phyloP scores from a whole-genome alignment of 75 land plant species.

The Sequoiadendron giganteum region DNA sequence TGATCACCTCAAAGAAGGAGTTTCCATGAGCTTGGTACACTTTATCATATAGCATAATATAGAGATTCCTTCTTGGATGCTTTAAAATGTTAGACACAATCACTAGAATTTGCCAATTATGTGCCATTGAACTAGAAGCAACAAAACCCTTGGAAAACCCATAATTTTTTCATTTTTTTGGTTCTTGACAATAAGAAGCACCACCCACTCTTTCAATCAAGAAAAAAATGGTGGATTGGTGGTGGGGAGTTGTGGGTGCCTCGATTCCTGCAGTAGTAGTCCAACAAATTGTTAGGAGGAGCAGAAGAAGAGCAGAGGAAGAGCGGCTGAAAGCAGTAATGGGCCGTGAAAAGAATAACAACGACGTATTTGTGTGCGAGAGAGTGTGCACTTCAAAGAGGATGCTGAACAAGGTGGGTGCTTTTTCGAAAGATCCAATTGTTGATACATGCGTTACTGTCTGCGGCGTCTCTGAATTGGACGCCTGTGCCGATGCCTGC shows the following conservation, averaged over 20 bases:
- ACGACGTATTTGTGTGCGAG: conserved; percentile 79
- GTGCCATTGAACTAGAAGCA: too few species aligned
- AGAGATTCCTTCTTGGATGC: too few species aligned
- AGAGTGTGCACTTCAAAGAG: conserved; percentile 88
- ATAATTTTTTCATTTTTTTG: too few species aligned
- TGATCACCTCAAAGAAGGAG: too few species aligned
- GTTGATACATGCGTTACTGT: conserved; percentile 89
- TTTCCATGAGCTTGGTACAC: too few species aligned
- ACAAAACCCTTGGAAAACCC: too few species aligned
- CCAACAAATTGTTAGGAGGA: conserved; percentile 51
- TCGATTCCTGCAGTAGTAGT: conserved; percentile 61
- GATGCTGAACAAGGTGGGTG: conserved; percentile 88
- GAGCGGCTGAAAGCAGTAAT: conserved; percentile 33
- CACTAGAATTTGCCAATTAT: too few species aligned
- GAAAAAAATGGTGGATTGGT: conserved; percentile 64
- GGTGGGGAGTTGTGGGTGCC: conserved; percentile 78
- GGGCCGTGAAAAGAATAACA: conserved; percentile 43
- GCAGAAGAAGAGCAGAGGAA: conserved; percentile 48
- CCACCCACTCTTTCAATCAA: not conserved
- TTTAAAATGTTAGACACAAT: too few species aligned
- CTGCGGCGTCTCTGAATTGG: conserved; percentile 87
- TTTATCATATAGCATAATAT: too few species aligned
- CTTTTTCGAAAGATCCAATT: conserved; percentile 84
- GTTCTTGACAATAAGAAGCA: too few species aligned
- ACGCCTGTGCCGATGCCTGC: conserved; percentile 96